Conservation (phyloP, 345 rosid species). For the Firmiana major region DNA sequence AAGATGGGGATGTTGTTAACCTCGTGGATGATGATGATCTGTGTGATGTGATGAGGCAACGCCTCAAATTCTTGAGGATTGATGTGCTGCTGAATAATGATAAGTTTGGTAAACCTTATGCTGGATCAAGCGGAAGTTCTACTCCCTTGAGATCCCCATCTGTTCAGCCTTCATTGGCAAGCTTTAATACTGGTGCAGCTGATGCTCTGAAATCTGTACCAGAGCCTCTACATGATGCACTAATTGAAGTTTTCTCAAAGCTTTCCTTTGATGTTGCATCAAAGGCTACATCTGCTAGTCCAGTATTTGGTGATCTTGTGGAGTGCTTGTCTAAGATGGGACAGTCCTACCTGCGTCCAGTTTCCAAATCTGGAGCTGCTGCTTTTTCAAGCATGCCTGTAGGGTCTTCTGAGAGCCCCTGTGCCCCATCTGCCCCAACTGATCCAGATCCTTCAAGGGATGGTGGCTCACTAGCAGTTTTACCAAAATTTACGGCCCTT, state of each 20-base stretch:
- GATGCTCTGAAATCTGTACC: conserved; percentile 64
- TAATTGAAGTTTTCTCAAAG: conserved; percentile 48
- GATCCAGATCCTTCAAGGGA: conserved; percentile 20
- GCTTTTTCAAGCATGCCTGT: conserved; percentile 9
- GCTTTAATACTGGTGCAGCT: conserved; percentile 36
- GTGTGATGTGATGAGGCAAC: conserved; percentile 61
- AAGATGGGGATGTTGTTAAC: conserved; percentile 82
- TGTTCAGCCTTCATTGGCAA: conserved; percentile 34
- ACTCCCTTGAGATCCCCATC: conserved; percentile 47
- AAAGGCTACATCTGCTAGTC: conserved; percentile 45
- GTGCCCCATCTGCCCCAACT: conserved; percentile 19
- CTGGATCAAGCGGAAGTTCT: conserved; percentile 52
- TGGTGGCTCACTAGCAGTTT: conserved; percentile 4
- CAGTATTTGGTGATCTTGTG: conserved; percentile 33
- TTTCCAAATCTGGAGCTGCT: conserved; percentile 18
- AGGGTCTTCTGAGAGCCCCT: conserved; percentile 21
- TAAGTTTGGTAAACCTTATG: conserved; percentile 24
- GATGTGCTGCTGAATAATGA: conserved; percentile 41
- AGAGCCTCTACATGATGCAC: conserved; percentile 44
- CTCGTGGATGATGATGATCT: conserved; percentile 78
- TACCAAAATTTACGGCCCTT: conserved; percentile 11
- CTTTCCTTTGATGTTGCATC: conserved; percentile 54
- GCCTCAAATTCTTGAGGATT: conserved; percentile 68
- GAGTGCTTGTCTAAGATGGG: conserved; percentile 43
- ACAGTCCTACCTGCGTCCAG: conserved; percentile 22